Evolutionary conservation across 306 rosid species (phyloP).

Genomic region (Lathyrus sativus): DNA sequence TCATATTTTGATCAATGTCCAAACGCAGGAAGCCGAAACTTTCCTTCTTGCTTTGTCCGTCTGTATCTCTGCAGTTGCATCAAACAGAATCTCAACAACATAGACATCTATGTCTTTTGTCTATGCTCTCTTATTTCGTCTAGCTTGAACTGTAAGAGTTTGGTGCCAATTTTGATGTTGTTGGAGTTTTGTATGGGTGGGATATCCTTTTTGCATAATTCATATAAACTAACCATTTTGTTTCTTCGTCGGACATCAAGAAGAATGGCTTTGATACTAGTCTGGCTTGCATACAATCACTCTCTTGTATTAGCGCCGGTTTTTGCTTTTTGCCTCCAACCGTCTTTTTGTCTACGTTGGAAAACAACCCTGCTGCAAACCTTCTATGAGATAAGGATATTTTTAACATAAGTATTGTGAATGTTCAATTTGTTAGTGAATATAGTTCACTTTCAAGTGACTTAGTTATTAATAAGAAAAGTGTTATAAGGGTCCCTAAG

Average conservation of each 20-base stretch:
- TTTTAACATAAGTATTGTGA: constrained; percentile 26
- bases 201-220: constrained; percentile 6
- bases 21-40: not conserved
- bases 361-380: constrained; percentile 24
- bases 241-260: not conserved
- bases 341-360: constrained; percentile 21
- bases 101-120: not conserved
- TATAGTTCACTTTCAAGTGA: constrained; percentile 10
- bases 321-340: constrained; percentile 22
- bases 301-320: not conserved
- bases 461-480: constrained; percentile 22
- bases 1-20: constrained; percentile 12
- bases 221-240: constrained; percentile 13
- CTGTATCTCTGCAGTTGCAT: constrained; percentile 1
- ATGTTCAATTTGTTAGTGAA: constrained; percentile 26
- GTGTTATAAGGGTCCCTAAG: constrained; percentile 26
- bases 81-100: not conserved
- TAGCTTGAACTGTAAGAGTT: not conserved
- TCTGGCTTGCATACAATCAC: constrained; percentile 9
- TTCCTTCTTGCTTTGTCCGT: not conserved
- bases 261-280: constrained; percentile 12
- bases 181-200: constrained; percentile 15
- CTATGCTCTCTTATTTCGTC: not conserved
- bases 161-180: constrained; percentile 22
- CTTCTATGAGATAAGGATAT: not conserved